Evolutionary conservation across 2,329 filamentous ascomycete genomes (phyloP), one percentile per base, ranked within the genome.

Genomic region (Clarireedia paspali): DNA sequence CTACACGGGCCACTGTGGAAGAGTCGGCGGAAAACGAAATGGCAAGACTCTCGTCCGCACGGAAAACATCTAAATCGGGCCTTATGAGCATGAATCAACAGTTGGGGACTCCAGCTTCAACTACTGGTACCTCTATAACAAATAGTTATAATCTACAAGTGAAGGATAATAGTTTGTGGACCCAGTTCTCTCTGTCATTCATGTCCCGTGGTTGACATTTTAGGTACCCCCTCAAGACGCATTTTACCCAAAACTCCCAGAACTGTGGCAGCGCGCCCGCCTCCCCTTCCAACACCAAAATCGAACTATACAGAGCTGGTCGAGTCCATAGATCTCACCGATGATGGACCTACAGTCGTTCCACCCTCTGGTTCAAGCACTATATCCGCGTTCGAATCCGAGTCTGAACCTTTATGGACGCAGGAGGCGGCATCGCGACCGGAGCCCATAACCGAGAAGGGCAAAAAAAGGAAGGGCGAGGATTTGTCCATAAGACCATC

Each of bases 401-500:
- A 50, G 27, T 52, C 53, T 42, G 26, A 47, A 39, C 23, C 56
- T n/a, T 15, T 67, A 53, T 69, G 65, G 65, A 52, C 40, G 6
- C 64, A 67, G 55, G 62, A 63, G 10, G 59, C 59, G 23, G 65
- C 67, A 14, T 65, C 61, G 12, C 60, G 64, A 54, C 47, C 65
- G 6, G 65, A 67, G 50, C 67, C 66, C 48, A 56, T 64, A 23
- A 26, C 55, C 15, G 58, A 58, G 45, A 55, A 56, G 23, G 62
- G 63, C 5, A 69, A 60, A 57, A 70, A 70, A 55, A 58, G 68
- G 23, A 70, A 70, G 53, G 70, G 68, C 46, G 60, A 63, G 47
- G 67, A 68, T 14, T 64, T 68, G 24, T 63, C 63, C 1, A 60
- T 48, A 40, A 59, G 40, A 27, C 49, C 51, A 14, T 54, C 58